phyloP scores from a whole-genome alignment of 345 rosid genomes.

The Camelina neglecta region DNA sequence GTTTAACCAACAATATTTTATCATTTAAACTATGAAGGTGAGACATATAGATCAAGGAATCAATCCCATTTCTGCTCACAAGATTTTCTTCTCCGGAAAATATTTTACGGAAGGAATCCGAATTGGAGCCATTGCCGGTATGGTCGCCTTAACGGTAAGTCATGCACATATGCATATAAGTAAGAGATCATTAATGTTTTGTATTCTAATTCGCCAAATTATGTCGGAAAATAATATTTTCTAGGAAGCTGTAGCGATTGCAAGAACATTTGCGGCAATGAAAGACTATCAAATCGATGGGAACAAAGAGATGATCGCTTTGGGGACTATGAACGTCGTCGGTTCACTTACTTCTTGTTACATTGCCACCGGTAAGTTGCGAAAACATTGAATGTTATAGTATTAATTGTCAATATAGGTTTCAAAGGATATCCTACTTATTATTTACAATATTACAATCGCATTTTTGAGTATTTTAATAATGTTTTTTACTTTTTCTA shows the following conservation, averaged over 20 bases:
- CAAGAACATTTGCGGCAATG: slow-evolving; percentile 93
- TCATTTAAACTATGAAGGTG: slow-evolving; percentile 56
- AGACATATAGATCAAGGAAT: slow-evolving; percentile 80
- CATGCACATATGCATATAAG: neutral
- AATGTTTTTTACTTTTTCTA: too few species aligned
- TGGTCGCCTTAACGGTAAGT: slow-evolving; percentile 86
- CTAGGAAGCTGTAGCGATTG: slow-evolving; percentile 94
- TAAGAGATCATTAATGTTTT: neutral
- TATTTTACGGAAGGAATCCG: slow-evolving; percentile 66
- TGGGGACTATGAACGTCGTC: slow-evolving; percentile 84
- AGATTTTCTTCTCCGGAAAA: slow-evolving; percentile 71
- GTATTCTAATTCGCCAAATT: neutral
- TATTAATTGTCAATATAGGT: too few species aligned
- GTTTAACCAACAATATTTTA: neutral
- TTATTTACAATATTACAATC: too few species aligned
- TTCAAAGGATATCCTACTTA: too few species aligned
- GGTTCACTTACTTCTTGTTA: slow-evolving; percentile 98
- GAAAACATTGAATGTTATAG: neutral
- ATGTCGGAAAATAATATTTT: neutral
- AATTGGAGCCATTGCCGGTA: slow-evolving; percentile 81
- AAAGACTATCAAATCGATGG: slow-evolving; percentile 94
- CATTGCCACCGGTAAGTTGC: slow-evolving; percentile 74
- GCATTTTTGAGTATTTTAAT: too few species aligned
- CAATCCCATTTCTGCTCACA: slow-evolving; percentile 71
- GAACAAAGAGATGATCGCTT: slow-evolving; percentile 95